phyloP scores from a whole-genome alignment of 495 filamentous ascomycete species.

The Lindgomyces ingoldianus region DNA sequence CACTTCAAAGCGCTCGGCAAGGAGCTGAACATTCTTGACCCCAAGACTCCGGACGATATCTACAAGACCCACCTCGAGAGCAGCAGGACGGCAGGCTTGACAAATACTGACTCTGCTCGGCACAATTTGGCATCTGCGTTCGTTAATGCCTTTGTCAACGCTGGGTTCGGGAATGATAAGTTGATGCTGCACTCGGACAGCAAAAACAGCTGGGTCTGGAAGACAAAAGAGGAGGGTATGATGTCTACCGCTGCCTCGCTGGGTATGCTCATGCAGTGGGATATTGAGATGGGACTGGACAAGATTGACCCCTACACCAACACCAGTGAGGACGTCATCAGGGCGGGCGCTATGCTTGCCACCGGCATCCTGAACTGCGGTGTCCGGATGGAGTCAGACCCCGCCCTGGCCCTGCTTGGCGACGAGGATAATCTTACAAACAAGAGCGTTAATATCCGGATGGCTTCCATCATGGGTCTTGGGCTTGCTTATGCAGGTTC shows the following conservation, averaged over 20 bases:
- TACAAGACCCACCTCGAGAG: constrained; percentile 99
- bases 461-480: constrained; percentile 91
- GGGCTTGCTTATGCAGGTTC: constrained; percentile 92
- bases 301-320: constrained; percentile 94
- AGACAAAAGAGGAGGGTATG: constrained; percentile 98
- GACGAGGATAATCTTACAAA: constrained; percentile 73
- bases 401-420: constrained; percentile 79
- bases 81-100: constrained; percentile 84
- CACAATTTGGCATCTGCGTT: constrained; percentile 96
- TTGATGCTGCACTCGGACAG: constrained; percentile 86
- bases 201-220: constrained; percentile 95
- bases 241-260: constrained; percentile 91
- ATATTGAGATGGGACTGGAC: constrained; percentile 83
- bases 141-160: constrained; percentile 95
- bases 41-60: constrained; percentile 96
- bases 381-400: constrained; percentile 81
- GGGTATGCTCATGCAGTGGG: constrained; percentile 86
- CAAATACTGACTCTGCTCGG: constrained; percentile 89
- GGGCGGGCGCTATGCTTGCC: constrained; percentile 84
- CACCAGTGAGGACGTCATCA: constrained; percentile 76
- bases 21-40: constrained; percentile 94
- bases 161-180: constrained; percentile 92
- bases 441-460: constrained; percentile 72
- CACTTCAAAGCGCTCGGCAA: constrained; percentile 93
- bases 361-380: constrained; percentile 94